A percentile compares a stretch with the other conserved stretches of the same genome.
phyloP scores from a whole-genome alignment of 108 stramenopile species.

The Fistulifera solaris region DNA sequence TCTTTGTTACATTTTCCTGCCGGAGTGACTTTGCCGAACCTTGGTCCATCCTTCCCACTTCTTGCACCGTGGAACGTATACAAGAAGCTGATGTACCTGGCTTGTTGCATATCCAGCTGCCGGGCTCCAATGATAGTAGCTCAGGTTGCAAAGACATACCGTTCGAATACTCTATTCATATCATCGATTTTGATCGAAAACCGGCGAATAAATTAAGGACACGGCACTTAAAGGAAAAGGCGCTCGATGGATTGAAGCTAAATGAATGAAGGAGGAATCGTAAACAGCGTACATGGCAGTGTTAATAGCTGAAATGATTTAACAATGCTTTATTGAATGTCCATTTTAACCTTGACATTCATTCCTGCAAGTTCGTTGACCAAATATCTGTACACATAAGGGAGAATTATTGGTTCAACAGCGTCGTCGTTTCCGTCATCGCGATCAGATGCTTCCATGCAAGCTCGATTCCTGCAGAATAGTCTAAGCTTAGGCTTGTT shows the following conservation, averaged over 20 bases:
- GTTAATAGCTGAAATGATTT: not conserved
- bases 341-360: slow-evolving; percentile 92
- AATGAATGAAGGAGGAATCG: no score
- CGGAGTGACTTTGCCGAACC: not conserved
- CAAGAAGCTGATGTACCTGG: slow-evolving; percentile 10
- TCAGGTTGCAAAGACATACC: no score
- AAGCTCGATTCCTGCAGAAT: slow-evolving; percentile 72
- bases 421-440: slow-evolving; percentile 70
- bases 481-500: slow-evolving; percentile 60
- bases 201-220: slow-evolving; percentile 39
- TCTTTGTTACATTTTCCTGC: slow-evolving; percentile 35
- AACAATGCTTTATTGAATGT: slow-evolving; percentile 29
- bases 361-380: slow-evolving; percentile 97
- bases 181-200: slow-evolving; percentile 63
- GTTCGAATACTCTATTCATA: slow-evolving; percentile 34
- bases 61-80: not conserved
- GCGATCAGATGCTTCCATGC: slow-evolving; percentile 43
- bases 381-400: slow-evolving; percentile 97
- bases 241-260: slow-evolving; percentile 3
- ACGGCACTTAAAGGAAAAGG: slow-evolving; percentile 26
- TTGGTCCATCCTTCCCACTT: not conserved
- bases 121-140: no score
- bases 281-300: no score
- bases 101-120: slow-evolving; percentile 8
- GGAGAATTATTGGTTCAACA: slow-evolving; percentile 86